These are phyloP conservation scores for Suillus paluster DNA, from an alignment of 768 basidiomycete species.

Conservation along the genomic window DNA sequence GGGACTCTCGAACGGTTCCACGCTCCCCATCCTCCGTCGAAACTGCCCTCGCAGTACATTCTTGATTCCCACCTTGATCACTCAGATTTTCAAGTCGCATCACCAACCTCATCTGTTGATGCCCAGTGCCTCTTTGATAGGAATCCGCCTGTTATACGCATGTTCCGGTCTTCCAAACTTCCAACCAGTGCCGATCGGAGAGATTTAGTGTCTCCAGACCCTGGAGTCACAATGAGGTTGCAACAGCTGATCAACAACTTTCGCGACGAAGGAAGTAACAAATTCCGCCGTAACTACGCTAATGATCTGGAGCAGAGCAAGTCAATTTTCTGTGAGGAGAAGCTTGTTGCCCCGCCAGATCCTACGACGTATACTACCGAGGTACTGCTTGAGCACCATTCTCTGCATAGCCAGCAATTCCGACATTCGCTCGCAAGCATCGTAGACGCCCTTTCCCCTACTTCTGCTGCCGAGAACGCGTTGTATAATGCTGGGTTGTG, in stretches of 20 bases:
- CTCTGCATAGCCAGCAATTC: not conserved
- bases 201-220: not conserved
- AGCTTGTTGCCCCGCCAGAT: not conserved
- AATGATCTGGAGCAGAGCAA: slow-evolving; percentile 12
- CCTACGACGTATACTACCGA: not conserved
- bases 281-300: slow-evolving; percentile 19
- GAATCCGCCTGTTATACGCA: slow-evolving; percentile 1
- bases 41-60: no score
- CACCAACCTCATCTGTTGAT: not conserved
- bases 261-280: not conserved
- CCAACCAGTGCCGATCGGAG: not conserved
- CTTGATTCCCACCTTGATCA: no score
- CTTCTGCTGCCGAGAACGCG: not conserved
- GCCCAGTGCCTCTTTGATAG: slow-evolving; percentile 9
- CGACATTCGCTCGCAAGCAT: not conserved
- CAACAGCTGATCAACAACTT: slow-evolving; percentile 11
- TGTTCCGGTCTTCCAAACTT: not conserved
- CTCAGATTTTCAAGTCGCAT: no score
- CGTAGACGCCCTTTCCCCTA: not conserved
- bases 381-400: not conserved
- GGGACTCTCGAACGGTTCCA: no score
- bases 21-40: no score
- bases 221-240: not conserved
- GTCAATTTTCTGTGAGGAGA: not conserved
- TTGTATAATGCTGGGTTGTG: slow-evolving; percentile 25